Conservation (phyloP, 2,329 filamentous ascomycete genomes). For the Ophiostoma pallidulum region DNA sequence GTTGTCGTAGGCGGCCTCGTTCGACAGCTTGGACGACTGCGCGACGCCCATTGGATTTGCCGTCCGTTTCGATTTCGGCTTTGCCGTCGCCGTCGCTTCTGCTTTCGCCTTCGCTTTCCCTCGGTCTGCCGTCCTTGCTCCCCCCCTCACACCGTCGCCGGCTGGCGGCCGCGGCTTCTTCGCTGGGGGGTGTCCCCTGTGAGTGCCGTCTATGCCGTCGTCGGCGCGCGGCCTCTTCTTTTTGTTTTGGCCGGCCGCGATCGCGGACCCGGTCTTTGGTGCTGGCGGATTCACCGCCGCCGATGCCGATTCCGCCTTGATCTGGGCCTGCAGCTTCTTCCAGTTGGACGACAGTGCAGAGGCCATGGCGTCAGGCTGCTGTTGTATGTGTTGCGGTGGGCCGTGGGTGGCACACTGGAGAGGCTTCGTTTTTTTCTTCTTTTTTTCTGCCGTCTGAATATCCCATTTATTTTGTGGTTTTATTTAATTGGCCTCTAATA, state of each 20-base stretch:
- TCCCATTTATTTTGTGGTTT: background rate
- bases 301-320: slow-evolving; percentile 37
- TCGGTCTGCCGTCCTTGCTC: background rate
- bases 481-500: background rate
- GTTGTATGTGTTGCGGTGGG: too few species aligned
- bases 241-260: slow-evolving; percentile 22
- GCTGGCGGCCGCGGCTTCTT: slow-evolving; percentile 11
- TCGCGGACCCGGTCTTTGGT: slow-evolving; percentile 21
- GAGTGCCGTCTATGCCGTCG: slow-evolving; percentile 33
- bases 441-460: background rate
- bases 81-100: background rate
- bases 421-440: background rate
- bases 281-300: slow-evolving; percentile 20
- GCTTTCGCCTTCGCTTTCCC: background rate
- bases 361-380: too few species aligned
- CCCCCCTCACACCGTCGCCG: background rate
- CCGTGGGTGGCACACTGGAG: too few species aligned
- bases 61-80: background rate
- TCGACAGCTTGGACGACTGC: slow-evolving; percentile 38
- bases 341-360: slow-evolving; percentile 58
- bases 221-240: slow-evolving; percentile 23
- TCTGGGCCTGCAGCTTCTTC: slow-evolving; percentile 63
- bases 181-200: slow-evolving; percentile 18
- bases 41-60: slow-evolving; percentile 57
- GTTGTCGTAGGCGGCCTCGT: slow-evolving; percentile 18